These are phyloP conservation scores for Phytophthora ramorum DNA, from an alignment of 352 stramenopile genomes.

Conservation along the genomic window DNA sequence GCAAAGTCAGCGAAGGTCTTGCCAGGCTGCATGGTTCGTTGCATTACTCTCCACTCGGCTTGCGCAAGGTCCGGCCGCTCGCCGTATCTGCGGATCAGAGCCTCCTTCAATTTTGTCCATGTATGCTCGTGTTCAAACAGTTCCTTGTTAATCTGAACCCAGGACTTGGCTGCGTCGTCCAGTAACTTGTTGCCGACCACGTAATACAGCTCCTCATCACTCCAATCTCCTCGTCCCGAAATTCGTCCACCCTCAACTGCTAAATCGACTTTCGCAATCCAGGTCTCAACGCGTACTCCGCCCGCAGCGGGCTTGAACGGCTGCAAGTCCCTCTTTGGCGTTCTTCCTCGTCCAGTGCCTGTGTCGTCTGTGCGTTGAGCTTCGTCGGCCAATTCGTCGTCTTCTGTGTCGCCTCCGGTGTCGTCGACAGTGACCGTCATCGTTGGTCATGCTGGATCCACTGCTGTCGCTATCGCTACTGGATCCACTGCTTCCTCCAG, in stretches of 20 bases:
- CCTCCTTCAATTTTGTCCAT: background rate
- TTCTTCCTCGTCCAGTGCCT: background rate
- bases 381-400: too few species aligned
- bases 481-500: too few species aligned
- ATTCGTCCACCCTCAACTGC: background rate
- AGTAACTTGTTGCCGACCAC: background rate
- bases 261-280: background rate
- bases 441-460: too few species aligned
- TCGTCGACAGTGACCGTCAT: too few species aligned
- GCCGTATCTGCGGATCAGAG: background rate
- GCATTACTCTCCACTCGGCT: background rate
- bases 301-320: background rate
- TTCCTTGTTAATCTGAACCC: background rate
- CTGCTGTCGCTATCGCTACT: too few species aligned
- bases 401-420: too few species aligned
- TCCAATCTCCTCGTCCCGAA: background rate
- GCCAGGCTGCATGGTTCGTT: background rate
- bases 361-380: too few species aligned
- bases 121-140: background rate
- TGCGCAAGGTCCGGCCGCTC: background rate
- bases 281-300: background rate
- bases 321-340: background rate
- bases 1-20: conserved; percentile 4
- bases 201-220: background rate
- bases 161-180: background rate